These are phyloP conservation scores for Oenanthe javanica DNA, from an alignment of 140 eudicot genomes.

Conservation along the genomic window DNA sequence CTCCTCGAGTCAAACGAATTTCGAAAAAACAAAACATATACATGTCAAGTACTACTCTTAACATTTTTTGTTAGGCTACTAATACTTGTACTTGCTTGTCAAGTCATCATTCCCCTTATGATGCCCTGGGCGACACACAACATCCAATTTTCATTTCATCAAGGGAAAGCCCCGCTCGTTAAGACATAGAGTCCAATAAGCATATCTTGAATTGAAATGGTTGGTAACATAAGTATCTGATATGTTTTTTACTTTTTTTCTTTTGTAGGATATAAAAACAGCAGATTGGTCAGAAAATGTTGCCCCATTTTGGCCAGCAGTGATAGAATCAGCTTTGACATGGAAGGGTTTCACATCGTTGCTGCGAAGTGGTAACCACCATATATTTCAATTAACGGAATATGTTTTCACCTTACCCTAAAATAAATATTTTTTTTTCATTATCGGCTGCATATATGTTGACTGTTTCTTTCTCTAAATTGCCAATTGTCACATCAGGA, in stretches of 20 bases:
- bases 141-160: too few relatives aligned
- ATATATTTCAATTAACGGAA: not conserved
- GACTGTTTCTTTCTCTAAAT: not conserved
- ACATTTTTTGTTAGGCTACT: not conserved
- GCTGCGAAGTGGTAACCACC: constrained; percentile 40
- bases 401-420: not conserved
- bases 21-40: not conserved
- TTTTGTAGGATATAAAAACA: constrained; percentile 58
- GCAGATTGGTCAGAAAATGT: constrained; percentile 85
- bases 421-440: not conserved
- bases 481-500: constrained; percentile 32
- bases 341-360: constrained; percentile 59
- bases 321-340: constrained; percentile 60
- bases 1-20: not conserved
- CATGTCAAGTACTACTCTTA: not conserved
- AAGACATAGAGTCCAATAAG: too few relatives aligned
- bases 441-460: not conserved
- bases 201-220: not conserved
- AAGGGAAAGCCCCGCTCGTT: too few relatives aligned
- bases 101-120: too few relatives aligned
- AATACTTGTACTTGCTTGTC: too few relatives aligned
- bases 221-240: not conserved
- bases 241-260: not conserved
- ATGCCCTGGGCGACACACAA: too few relatives aligned
- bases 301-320: constrained; percentile 94